A percentile compares a stretch with the other conserved stretches of the same genome.
These are phyloP conservation scores for Claviceps purpurea DNA, from an alignment of 2,329 filamentous ascomycete species.

Conservation along the genomic window DNA sequence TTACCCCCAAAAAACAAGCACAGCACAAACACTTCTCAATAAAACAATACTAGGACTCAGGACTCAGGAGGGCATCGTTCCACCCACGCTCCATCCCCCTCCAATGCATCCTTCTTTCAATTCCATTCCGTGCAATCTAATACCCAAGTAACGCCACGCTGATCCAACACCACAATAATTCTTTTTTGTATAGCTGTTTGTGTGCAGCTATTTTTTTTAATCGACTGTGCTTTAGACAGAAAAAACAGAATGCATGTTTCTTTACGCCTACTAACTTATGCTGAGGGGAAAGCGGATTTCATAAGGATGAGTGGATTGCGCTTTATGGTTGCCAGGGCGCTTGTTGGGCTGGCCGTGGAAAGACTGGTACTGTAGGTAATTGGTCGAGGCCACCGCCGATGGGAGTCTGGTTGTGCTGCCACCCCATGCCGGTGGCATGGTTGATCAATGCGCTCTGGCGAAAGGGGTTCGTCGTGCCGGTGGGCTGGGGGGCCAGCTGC, in stretches of 20 bases:
- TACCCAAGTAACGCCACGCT: conserved; percentile 8
- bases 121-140: not conserved
- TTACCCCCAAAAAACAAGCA: no score
- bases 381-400: conserved; percentile 74
- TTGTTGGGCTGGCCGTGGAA: conserved; percentile 63
- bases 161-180: conserved; percentile 4
- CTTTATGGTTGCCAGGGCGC: conserved; percentile 42
- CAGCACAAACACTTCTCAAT: no score
- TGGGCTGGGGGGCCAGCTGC: conserved; percentile 56
- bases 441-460: conserved; percentile 83
- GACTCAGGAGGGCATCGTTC: not conserved
- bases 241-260: not conserved
- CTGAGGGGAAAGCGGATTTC: no score
- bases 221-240: not conserved
- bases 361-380: conserved; percentile 67
- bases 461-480: conserved; percentile 89
- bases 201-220: not conserved
- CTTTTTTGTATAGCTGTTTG: conserved; percentile 3
- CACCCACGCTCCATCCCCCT: not conserved
- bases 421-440: conserved; percentile 74
- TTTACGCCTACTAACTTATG: no score
- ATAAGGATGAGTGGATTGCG: not conserved
- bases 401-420: conserved; percentile 66
- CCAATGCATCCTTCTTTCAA: not conserved
- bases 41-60: no score